Percentiles rank a stretch among this genome's conserved stretches.
Conservation (phyloP, 2,329 filamentous ascomycete genomes). For the Lojkania enalia region DNA sequence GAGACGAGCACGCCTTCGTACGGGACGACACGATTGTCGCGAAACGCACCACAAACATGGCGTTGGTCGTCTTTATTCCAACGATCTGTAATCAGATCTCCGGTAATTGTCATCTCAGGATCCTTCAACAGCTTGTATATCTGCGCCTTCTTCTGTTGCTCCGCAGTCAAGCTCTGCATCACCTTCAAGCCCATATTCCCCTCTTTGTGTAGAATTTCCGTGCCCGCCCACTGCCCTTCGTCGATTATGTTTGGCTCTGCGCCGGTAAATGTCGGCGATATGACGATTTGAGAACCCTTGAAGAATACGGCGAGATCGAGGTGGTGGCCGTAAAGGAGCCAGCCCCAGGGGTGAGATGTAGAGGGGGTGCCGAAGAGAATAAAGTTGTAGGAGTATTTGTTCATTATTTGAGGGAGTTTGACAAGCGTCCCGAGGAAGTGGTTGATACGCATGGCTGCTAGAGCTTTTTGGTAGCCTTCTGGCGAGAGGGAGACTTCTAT, state of each 20-base stretch:
- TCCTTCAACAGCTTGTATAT: conserved; percentile 65
- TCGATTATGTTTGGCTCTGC: conserved; percentile 80
- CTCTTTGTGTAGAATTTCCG: conserved; percentile 66
- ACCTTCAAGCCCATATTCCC: conserved; percentile 66
- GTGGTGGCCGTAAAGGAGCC: conserved; percentile 77
- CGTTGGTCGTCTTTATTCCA: conserved; percentile 84
- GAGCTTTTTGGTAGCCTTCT: conserved; percentile 71
- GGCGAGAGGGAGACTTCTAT: conserved; percentile 64
- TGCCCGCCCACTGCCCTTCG: conserved; percentile 63
- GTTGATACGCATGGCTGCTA: conserved; percentile 73
- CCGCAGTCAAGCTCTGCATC: conserved; percentile 64
- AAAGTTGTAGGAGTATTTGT: conserved; percentile 77
- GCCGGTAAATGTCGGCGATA: conserved; percentile 77
- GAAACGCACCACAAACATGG: conserved; percentile 75
- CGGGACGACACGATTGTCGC: conserved; percentile 76
- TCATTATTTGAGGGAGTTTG: conserved; percentile 64
- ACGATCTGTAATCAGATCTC: conserved; percentile 55
- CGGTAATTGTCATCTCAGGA: conserved; percentile 62
- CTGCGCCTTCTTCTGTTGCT: conserved; percentile 56
- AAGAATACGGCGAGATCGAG: conserved; percentile 74
- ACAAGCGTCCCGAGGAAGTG: conserved; percentile 73
- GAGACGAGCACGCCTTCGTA: conserved; percentile 67
- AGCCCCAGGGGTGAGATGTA: conserved; percentile 66
- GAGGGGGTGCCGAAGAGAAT: conserved; percentile 69
- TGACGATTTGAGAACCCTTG: conserved; percentile 64